phyloP scores from a whole-genome alignment of 306 rosid genomes.

The Begonia peltatifolia region DNA sequence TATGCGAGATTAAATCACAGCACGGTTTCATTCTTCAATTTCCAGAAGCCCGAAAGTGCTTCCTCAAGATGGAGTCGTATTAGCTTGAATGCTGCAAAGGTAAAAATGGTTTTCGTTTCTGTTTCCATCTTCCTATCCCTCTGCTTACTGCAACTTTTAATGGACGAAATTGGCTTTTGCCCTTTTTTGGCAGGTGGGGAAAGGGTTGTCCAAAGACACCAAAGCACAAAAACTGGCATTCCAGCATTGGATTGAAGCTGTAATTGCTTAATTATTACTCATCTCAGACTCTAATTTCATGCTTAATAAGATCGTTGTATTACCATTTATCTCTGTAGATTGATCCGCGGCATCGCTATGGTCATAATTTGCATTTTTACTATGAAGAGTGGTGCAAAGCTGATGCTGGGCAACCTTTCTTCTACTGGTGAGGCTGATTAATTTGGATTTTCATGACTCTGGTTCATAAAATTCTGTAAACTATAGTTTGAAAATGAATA shows the following conservation, averaged over 20 bases:
- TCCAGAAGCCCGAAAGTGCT: slow-evolving; percentile 38
- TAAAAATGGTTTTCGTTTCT: background rate
- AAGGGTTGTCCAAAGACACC: slow-evolving; percentile 71
- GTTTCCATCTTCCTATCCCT: too few species aligned
- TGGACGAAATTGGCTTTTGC: background rate
- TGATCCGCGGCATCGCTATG: slow-evolving; percentile 95
- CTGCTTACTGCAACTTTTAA: too few species aligned
- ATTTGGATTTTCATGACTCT: background rate
- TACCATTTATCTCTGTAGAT: slow-evolving; percentile 30
- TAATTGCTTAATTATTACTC: slow-evolving; percentile 14
- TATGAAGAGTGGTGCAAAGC: slow-evolving; percentile 68
- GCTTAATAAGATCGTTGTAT: background rate
- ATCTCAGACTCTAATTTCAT: too few species aligned
- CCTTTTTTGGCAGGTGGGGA: slow-evolving; percentile 54
- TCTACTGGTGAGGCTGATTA: slow-evolving; percentile 50
- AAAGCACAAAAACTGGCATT: slow-evolving; percentile 88
- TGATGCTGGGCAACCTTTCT: slow-evolving; percentile 81
- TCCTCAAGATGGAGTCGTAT: slow-evolving; percentile 60
- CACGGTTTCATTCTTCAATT: slow-evolving; percentile 78
- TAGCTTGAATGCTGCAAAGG: slow-evolving; percentile 74
- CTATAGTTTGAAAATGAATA: too few species aligned
- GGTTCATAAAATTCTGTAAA: too few species aligned
- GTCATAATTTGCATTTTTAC: slow-evolving; percentile 78
- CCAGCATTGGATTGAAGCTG: slow-evolving; percentile 99
- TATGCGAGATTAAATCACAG: slow-evolving; percentile 48